phyloP scores from a whole-genome alignment of 345 rosid species.

The Salix purpurea region DNA sequence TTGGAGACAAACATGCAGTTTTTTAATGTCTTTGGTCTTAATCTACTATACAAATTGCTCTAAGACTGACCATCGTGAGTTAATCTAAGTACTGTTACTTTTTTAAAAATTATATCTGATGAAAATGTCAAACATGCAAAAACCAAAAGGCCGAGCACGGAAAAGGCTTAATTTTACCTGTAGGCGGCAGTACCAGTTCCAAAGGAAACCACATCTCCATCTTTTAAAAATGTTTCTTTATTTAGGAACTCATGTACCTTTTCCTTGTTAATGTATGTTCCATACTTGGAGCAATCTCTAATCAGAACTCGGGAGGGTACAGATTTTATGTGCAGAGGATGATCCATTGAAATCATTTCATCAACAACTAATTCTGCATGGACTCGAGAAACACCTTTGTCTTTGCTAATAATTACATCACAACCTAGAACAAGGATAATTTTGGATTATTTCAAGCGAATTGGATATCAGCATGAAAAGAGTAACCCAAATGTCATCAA shows the following conservation, averaged over 20 bases:
- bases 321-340: conserved; percentile 18
- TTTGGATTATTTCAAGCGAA: too few species aligned
- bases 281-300: conserved; percentile 84
- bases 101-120: not conserved
- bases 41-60: not conserved
- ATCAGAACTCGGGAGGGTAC: conserved; percentile 41
- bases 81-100: not conserved
- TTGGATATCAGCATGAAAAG: too few species aligned
- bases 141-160: not conserved
- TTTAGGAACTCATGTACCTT: conserved; percentile 64
- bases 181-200: conserved; percentile 82
- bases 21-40: not conserved
- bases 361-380: conserved; percentile 77
- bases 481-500: not conserved
- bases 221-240: conserved; percentile 53
- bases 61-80: not conserved
- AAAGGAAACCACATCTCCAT: conserved; percentile 70
- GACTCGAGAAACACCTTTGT: conserved; percentile 83
- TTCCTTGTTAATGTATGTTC: conserved; percentile 61
- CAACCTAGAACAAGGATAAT: conserved; percentile 49
- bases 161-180: conserved; percentile 41
- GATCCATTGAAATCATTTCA: conserved; percentile 35
- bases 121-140: not conserved
- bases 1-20: not conserved
- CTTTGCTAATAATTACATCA: conserved; percentile 67